Base-by-base conservation (phyloP, 2,329 filamentous ascomycete species). In the Pestalotiopsis sp. region DNA sequence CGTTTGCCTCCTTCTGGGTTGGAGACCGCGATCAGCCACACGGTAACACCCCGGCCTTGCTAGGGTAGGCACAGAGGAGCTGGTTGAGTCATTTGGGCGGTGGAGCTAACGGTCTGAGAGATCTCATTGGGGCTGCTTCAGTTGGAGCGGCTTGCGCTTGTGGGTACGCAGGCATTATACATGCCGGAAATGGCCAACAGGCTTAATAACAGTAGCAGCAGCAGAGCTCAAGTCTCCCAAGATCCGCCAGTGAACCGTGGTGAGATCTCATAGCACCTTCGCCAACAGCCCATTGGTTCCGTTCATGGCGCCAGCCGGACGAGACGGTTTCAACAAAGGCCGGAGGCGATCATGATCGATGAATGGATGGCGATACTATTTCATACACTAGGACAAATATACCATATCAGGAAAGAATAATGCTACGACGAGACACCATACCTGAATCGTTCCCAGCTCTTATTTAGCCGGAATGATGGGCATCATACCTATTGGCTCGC, bases 51-150 rank as follows among this genome's bases (percentile, higher is more conserved):
- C 57, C 27, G 57, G 23, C 27, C 57, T 36, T 27, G 57, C 23
- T 27, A 59, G 27, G n/a, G 9, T 41, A 20, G 23, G 23, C 12
- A 38, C 60, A 36, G 31, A 45, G 14, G 36, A 41, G 36, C 39
- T 62, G 14, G 23, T 64, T 64, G 61, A 64, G 36, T 64, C 61
- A 64, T 64, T 23, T 39, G n/a, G n/a, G 7, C 38, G 31, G 20
- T 49, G 59, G 9, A 25, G 41, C 38, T 49, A 64, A 39, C 39
- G 38, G 39, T 25, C 20, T 25, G 61, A 27, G 39, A 38, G 36
- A 62, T 36, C 23, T 36, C 59, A 62, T 62, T 62, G 59, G 59
- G 45, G 59, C 59, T 25, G 25, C 27, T 38, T 23, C 23, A 59
- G 57, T 36, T 27, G 9, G 27, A 59, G 31, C 59, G 27, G 36